phyloP scores from a whole-genome alignment of 768 basidiomycete species.

The Boletus reticuloceps region DNA sequence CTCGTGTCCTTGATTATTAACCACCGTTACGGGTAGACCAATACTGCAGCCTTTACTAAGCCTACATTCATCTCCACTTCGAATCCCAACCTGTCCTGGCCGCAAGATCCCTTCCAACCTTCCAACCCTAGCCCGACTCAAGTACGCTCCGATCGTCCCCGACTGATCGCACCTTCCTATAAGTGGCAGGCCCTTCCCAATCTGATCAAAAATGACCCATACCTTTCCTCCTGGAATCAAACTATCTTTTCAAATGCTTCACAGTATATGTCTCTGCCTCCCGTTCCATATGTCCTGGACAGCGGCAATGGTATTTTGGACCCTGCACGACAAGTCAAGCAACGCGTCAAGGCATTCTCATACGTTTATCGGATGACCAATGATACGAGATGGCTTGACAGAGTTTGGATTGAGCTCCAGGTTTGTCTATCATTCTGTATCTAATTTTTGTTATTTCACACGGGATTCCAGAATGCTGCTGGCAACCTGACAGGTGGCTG shows the following conservation, averaged over 20 bases:
- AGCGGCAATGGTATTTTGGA: constrained; percentile 91
- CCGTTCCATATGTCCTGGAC: constrained; percentile 72
- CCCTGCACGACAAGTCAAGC: constrained; percentile 83
- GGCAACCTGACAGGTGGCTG: constrained; percentile 65
- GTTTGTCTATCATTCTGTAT: constrained; percentile 42
- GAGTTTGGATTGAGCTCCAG: constrained; percentile 78
- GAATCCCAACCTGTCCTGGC: constrained; percentile 62
- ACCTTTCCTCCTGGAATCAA: constrained; percentile 84
- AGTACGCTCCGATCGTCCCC: constrained; percentile 78
- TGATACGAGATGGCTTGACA: constrained; percentile 88
- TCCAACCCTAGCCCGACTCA: constrained; percentile 55
- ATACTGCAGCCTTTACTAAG: constrained; percentile 62
- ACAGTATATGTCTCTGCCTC: constrained; percentile 57
- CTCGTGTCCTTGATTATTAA: neutral
- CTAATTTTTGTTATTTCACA: neutral
- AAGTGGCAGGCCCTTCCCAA: constrained; percentile 83
- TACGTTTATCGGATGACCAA: constrained; percentile 92
- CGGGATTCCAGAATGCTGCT: constrained; percentile 55
- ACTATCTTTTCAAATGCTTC: constrained; percentile 91
- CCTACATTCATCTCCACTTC: constrained; percentile 70
- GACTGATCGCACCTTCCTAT: constrained; percentile 86
- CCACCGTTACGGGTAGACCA: constrained; percentile 49
- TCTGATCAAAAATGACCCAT: constrained; percentile 80
- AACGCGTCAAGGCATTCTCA: constrained; percentile 87
- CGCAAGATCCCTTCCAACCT: constrained; percentile 72